Evolutionary conservation across 257 asterid genomes (phyloP), one percentile per base, ranked within the genome.

Genomic region (Eucommia ulmoides): DNA sequence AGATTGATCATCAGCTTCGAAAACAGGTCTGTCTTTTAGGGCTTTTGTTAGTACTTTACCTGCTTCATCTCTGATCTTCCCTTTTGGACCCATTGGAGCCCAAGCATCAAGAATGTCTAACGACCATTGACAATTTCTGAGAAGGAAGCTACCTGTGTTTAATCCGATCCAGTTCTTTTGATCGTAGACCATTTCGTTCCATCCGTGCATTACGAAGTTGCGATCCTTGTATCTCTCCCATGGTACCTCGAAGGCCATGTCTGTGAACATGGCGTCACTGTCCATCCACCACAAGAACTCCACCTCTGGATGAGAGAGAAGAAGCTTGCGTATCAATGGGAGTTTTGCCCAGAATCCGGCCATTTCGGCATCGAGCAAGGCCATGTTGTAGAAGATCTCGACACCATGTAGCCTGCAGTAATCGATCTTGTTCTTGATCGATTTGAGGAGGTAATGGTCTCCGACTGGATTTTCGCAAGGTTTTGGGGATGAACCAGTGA

Each of bases 81-180:
- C 97, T 58, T 85, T 82, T 2, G 96, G 94, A 33, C 98, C 98
- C 98, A 89, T 89, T 0, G 98, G 98, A 0, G 96, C 94, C 82
- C 63, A 82, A 26, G 59, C 64, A 60, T 89, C 98, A n/a, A 89
- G 84, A 48, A 89, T 53, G 48, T 89, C 98, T 55, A 89, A 64
- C 1, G 98, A 76, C 96, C 96, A 89, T 23, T 89, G 98, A 23
- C 82, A 74, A 55, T 89, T 89, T 68, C 98, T 74, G 54, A 89
- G 23, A 66, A 89, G 65, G 74, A 89, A 89, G 57, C 96, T 89
- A 2, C 98, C 98, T 0, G 98, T 85, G 49, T 89, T 89, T 78
- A 89, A 61, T 6, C 98, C 98, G 45, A 89, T 66, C 98, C 98
- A 89, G 25, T 80, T 78, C 78, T 71, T 82, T 26, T 78, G 51